Base-by-base conservation (phyloP, 164 flowering plant genomes). In the Piper longum region DNA sequence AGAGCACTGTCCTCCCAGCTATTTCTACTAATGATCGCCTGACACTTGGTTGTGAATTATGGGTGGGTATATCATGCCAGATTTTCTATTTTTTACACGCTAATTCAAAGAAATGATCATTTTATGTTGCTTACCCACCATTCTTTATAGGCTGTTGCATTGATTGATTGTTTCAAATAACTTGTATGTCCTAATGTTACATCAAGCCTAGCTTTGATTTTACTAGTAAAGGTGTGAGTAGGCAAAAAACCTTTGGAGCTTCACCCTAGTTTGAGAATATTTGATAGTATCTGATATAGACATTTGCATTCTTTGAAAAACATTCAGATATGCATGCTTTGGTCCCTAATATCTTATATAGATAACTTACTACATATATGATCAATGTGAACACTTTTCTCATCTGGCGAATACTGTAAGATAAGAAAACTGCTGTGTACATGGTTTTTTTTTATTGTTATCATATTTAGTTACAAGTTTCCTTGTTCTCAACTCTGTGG, bases 11-110 rank as follows among this genome's bases (percentile, higher is more conserved):
- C 66, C 96, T 92, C 60, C 98, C 98, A 5, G 96, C 89, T 59
- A 85, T 92, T 69, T 85, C 91, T 61, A 81, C 96, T 54, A 89
- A 92, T 76, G 96, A 89, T 76, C 76, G 98, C 72, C 89, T 92
- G 43, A 92, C 96, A 16, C 73, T 92, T 79, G 98, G 96, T 58
- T 92, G 98, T 75, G 96, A 92, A 78, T 79, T 92, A 69, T 81
- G 78, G 96, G 98, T 92, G 87, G 60, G 74, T 26, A 66, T 71
- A 6, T 56, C 48, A 59, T 11, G 45, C 61, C 51, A 14, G 5
- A 61, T 2, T 62, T 54, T 26, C 7, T 58, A 57, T 5, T 52
- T 39, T 18, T 17, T 57, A 26, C 3, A 14, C 1, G 26, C 4
- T 13, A 18, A 57, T 26, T 26, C 12, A 41, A 26, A 26, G 36